phyloP scores from a whole-genome alignment of 139 green algal species.

The Picochlorum sp. region DNA sequence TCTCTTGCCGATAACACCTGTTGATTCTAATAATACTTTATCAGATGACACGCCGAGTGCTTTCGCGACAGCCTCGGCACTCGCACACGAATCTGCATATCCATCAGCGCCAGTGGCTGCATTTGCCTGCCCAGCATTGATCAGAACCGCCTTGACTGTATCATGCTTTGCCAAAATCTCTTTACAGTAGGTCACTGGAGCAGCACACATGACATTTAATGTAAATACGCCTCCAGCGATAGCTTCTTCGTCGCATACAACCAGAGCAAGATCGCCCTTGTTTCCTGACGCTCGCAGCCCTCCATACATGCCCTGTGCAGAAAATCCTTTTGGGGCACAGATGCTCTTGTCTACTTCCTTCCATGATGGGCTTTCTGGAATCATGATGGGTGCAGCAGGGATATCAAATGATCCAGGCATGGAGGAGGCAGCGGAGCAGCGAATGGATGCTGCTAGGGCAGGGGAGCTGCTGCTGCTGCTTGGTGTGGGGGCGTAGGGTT shows the following conservation, averaged over 20 bases:
- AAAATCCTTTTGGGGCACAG: constrained; percentile 83
- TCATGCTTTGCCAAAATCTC: constrained; percentile 62
- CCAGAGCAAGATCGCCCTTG: constrained; percentile 87
- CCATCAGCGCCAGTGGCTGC: constrained; percentile 79
- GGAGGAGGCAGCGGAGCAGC: not conserved
- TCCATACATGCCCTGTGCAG: constrained; percentile 73
- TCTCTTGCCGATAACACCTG: constrained; percentile 88
- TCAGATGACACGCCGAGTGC: constrained; percentile 50
- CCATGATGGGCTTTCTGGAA: constrained; percentile 78
- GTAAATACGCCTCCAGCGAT: constrained; percentile 85
- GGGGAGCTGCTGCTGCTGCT: not conserved
- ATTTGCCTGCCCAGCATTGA: constrained; percentile 97
- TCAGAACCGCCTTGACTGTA: constrained; percentile 55
- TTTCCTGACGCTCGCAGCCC: constrained; percentile 65
- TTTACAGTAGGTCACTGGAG: constrained; percentile 89
- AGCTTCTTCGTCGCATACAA: constrained; percentile 69
- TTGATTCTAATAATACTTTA: constrained; percentile 52
- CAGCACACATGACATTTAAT: constrained; percentile 90
- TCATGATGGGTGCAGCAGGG: constrained; percentile 72
- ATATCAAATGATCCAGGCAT: constrained; percentile 58
- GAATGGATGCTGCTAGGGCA: constrained; percentile 4
- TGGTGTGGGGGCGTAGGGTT: not conserved
- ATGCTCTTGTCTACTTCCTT: constrained; percentile 70
- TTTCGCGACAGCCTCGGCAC: constrained; percentile 43
- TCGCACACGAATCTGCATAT: constrained; percentile 48